phyloP scores from a whole-genome alignment of 2,329 filamentous ascomycete genomes.

The Paecilomyces sp. region DNA sequence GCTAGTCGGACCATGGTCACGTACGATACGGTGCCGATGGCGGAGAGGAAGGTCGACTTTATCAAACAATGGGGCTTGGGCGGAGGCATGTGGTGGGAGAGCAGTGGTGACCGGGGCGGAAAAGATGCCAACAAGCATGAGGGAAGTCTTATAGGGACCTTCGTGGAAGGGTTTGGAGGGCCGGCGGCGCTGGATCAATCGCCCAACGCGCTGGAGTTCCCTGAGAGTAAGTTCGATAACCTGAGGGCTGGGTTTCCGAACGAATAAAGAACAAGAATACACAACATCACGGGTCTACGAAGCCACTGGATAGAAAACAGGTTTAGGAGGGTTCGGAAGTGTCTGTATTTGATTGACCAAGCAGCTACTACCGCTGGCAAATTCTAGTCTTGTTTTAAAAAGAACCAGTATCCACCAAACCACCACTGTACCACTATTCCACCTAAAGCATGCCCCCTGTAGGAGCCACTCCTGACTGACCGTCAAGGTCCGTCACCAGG shows the following conservation, averaged over 20 bases:
- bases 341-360: constrained; percentile 1
- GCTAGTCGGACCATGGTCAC: constrained; percentile 60
- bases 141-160: constrained; percentile 60
- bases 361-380: background rate
- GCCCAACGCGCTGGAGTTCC: constrained; percentile 28
- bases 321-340: background rate
- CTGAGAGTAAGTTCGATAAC: constrained; percentile 36
- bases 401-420: constrained; percentile 8
- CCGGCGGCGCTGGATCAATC: constrained; percentile 25
- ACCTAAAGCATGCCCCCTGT: constrained; percentile 1
- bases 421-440: constrained; percentile 5
- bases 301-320: background rate
- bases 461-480: background rate
- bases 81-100: constrained; percentile 97
- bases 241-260: constrained; percentile 22
- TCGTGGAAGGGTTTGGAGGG: constrained; percentile 30
- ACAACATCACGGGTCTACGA: background rate
- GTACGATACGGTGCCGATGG: constrained; percentile 59
- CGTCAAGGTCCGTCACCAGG: constrained; percentile 7
- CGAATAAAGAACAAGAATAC: background rate
- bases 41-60: constrained; percentile 62
- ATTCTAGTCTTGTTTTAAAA: constrained; percentile 8
- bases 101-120: constrained; percentile 65
- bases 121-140: constrained; percentile 26
- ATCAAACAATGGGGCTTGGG: constrained; percentile 62